Evolutionary conservation across 306 rosid species (phyloP), one percentile per base, ranked within the genome.

Genomic region (Calophaca sinica): DNA sequence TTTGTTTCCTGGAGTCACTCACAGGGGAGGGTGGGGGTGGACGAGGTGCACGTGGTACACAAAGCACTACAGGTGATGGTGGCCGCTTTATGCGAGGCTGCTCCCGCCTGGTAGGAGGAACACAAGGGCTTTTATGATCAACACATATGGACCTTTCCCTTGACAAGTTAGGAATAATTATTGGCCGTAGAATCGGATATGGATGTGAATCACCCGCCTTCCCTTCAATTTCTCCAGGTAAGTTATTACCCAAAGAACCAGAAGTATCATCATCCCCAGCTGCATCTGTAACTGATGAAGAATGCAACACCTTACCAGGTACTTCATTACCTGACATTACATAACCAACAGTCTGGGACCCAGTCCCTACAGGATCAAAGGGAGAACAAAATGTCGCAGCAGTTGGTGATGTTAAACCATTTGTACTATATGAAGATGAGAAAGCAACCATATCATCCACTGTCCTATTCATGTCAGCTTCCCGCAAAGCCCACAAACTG

Each of bases 371-470:
- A 45, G 93, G 88, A 78, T 93, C 98, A 64, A 89, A 91, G 63
- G 98, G 90, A 67, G 98, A 86, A 84, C 92, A 87, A 61, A 88
- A 91, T 7, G 98, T 82, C 65, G 98, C 96, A 60, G 93, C 81
- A 52, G 97, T 93, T 13, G 98, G 98, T 62, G 98, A 93, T 44
- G 98, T 76, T 86, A 91, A 83, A 73, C 96, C 97, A 77, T 88
- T 91, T 9, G 97, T 93, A 81, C 89, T 82, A 70, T 89, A 93
- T 4, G 98, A 87, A 81, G 98, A 93, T 63, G 98, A 85, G 81
- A 89, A 93, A 55, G 98, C 92, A 87, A 93, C 98, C 98, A 93
- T 93, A 76, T 93, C 98, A 91, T 93, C 98, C 62, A 93, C 98
- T 53, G 96, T 86, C 83, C 93, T 88, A 80, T 81, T 89, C 91